Percentiles rank a stretch among this genome's conserved stretches.
phyloP scores from a whole-genome alignment of 2,329 filamentous ascomycete species.

The Fusarium burgessii region DNA sequence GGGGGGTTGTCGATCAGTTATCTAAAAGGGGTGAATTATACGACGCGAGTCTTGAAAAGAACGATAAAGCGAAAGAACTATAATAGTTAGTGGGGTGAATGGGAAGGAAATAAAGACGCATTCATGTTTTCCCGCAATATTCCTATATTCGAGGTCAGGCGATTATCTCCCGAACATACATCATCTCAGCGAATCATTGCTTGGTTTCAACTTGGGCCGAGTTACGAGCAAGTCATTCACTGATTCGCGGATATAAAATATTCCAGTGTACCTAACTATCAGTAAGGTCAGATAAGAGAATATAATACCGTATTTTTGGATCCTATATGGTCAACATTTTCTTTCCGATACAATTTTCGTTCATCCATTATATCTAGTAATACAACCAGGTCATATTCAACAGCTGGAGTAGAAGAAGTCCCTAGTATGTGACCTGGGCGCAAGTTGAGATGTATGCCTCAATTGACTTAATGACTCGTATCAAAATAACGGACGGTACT shows the following conservation, averaged over 20 bases:
- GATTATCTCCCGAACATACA: conserved; percentile 33
- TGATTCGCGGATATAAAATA: conserved; percentile 17
- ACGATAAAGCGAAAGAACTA: neutral
- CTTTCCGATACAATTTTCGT: too few species aligned
- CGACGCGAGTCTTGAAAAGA: neutral
- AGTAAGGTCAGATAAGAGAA: too few species aligned
- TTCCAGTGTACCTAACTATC: too few species aligned
- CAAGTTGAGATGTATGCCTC: too few species aligned
- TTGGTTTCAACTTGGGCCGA: conserved; percentile 11
- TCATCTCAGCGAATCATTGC: conserved; percentile 27
- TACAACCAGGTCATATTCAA: neutral
- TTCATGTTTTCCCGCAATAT: conserved; percentile 24
- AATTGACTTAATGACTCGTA: too few species aligned
- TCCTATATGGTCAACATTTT: too few species aligned
- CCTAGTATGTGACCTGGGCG: too few species aligned
- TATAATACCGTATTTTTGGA: too few species aligned
- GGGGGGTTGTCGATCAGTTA: conserved; percentile 12
- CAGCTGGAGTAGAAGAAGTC: too few species aligned
- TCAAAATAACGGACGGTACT: neutral
- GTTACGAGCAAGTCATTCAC: neutral
- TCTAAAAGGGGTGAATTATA: neutral
- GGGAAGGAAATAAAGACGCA: conserved; percentile 26
- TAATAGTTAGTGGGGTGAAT: conserved; percentile 13
- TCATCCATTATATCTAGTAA: too few species aligned
- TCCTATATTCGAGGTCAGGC: conserved; percentile 33